Base-by-base conservation (phyloP, 1,284 basidiomycete genomes). In the Trichosporon sp. region DNA sequence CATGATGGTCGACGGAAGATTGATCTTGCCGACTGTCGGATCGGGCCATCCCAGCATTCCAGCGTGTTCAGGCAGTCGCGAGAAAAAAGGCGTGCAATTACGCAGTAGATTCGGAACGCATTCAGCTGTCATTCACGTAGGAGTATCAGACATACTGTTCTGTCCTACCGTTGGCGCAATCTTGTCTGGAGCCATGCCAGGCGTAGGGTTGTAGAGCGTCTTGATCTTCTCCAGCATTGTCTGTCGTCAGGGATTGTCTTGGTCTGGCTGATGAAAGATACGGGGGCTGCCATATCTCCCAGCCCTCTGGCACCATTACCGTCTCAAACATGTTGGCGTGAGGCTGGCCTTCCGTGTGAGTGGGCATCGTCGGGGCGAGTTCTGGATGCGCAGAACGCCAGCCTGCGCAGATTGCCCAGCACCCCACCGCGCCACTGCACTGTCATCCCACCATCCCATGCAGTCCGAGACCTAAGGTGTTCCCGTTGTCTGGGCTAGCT, bases 141-240 rank as follows among this genome's bases (percentile, higher is more conserved):
- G 7, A n/a, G 56, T 31, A 16, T 63, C 59, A 5, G 4, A 81
- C 88, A 73, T 74, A 96, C 94, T 96, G 83, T 97, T 97, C 84
- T 97, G 94, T 0, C 94, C 94, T 1, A 98, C 92, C 0, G 95
- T 97, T 0, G 95, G 95, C 0, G 89, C 93, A 78, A 98, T 96
- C 85, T 93, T 95, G 77, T 93, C 91, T 0, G 94, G 90, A 46
- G 91, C 86, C 46, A 95, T 88, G 0, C 92, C 93, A 0, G 93
- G 93, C 0, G 88, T 89, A 43, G 92, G 90, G 78, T 91, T 95
- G 81, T 96, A 97, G 0, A 92, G 84, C 1, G 91, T 94, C 87
- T 96, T 97, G 75, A 96, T 94, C 84, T 91, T 91, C 86, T 97
- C 94, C 54, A 96, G 86, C 76, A 96, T 86, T 0, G 93, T 95